These are phyloP conservation scores for Acer campestre DNA, from an alignment of 345 rosid genomes.

Conservation along the genomic window DNA sequence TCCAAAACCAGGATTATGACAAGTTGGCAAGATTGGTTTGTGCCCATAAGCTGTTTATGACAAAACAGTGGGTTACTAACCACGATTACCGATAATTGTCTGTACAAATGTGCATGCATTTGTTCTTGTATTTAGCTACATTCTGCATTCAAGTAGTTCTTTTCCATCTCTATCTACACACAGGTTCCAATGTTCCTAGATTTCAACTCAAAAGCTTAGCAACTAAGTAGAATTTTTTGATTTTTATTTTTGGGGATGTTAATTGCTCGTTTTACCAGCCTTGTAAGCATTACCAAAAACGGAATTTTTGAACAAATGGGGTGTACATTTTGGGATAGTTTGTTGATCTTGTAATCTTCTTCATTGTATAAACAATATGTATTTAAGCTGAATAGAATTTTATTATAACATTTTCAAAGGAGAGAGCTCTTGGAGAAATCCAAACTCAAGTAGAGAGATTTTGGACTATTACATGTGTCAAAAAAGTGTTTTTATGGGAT, in stretches of 20 bases:
- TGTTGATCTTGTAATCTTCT: neutral
- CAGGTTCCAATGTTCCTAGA: slow-evolving; percentile 18
- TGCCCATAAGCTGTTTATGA: neutral
- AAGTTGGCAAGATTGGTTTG: neutral
- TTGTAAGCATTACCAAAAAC: slow-evolving; percentile 10
- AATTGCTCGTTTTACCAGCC: neutral
- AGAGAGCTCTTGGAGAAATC: neutral
- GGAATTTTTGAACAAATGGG: slow-evolving; percentile 5
- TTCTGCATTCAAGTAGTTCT: neutral
- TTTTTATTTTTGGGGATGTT: neutral
- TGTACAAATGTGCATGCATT: slow-evolving; percentile 10
- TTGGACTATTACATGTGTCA: no score
- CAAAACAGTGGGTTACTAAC: neutral
- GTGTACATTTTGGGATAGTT: slow-evolving; percentile 5
- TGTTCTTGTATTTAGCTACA: slow-evolving; percentile 12
- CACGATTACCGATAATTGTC: neutral
- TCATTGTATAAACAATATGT: neutral
- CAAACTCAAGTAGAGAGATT: neutral
- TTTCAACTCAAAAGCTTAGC: slow-evolving; percentile 4
- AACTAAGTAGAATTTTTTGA: slow-evolving; percentile 3
- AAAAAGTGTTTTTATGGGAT: neutral
- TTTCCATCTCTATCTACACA: neutral
- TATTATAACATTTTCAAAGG: neutral
- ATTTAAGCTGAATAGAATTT: no score
- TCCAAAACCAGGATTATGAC: neutral